phyloP scores from a whole-genome alignment of 257 asterid species.

The Perilla frutescens region DNA sequence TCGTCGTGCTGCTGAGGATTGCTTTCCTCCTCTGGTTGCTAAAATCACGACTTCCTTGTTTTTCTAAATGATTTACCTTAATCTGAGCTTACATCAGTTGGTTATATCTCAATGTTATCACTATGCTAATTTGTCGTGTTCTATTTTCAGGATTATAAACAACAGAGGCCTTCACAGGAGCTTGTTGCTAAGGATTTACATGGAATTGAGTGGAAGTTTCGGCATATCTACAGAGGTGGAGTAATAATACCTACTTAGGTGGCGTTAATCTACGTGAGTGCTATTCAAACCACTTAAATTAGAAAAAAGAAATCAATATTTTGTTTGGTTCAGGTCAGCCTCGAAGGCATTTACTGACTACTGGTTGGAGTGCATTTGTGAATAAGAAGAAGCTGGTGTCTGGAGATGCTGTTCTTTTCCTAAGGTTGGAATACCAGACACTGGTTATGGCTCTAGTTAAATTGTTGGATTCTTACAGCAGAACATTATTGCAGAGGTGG shows the following conservation, averaged over 20 bases:
- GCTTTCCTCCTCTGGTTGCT: conserved; percentile 93
- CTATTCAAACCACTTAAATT: conserved; percentile 5
- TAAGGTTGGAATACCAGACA: conserved; percentile 56
- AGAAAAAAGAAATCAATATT: not conserved
- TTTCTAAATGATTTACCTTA: not conserved
- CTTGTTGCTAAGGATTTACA: conserved; percentile 94
- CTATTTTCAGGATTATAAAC: conserved; percentile 73
- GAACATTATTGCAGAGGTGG: conserved; percentile 68
- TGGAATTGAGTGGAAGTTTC: conserved; percentile 90
- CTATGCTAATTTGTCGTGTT: conserved; percentile 11
- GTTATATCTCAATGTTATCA: not conserved
- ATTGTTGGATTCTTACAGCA: conserved; percentile 6
- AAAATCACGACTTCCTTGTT: not conserved
- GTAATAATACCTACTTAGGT: not conserved
- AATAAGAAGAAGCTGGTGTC: conserved; percentile 90
- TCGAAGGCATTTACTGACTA: conserved; percentile 94
- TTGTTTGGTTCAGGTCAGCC: conserved; percentile 83
- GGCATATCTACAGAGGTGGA: conserved; percentile 93
- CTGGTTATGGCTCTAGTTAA: conserved; percentile 5
- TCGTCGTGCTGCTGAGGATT: conserved; percentile 99
- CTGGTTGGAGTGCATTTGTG: conserved; percentile 99
- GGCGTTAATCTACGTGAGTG: not conserved
- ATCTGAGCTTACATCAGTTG: not conserved
- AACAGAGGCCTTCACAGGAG: conserved; percentile 97
- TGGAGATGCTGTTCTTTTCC: conserved; percentile 96